Base-by-base conservation (phyloP, 2,329 filamentous ascomycete species). In the Balansia obtecta region DNA sequence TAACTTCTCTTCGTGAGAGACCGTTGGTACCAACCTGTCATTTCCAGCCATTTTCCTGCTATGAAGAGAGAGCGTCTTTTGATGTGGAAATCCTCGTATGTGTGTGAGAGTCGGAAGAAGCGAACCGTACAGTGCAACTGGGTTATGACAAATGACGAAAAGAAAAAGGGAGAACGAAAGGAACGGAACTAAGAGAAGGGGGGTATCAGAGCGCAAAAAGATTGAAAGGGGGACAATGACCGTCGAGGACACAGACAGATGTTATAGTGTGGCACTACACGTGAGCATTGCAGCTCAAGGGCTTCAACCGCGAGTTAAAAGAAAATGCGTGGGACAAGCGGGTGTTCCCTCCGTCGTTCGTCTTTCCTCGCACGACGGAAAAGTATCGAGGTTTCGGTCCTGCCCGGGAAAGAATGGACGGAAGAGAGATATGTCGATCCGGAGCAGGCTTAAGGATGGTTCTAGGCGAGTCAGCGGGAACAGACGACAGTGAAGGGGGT, bases 1-100 rank as follows among this genome's bases (percentile, higher is more conserved):
- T 50, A 69, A 60, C 56, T 69, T 72, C 63, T 76, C 73, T 60
- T 74, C 70, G 48, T 67, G 52, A 47, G 63, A 63, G 53, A 65
- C 61, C 34, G 64, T 63, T 53, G 61, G 58, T 46, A 58, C 62
- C n/a, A 62, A 63, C 20, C 61, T 54, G 51, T 63, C 63, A 58
- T 67, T 62, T 52, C 63, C 63, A 55, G 65, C 66, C 72, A 75
- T 74, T 62, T 60, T 66, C 59, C 59, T 57, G 59, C 57, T 60
- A 55, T 33, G 37, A 15, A 18, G 18, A 38, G 7, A 11, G 37
- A 6, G 16, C 8, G 27, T 27, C 27, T 27, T 18, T 12, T 20
- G 16, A 18, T 22, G 20, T 48, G 32, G 16, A 43, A 18, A 9
- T 37, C 13, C 30, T 15, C 39, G 27, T 27, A 30, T 49, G 37